These are phyloP conservation scores for Phytopythium mirpurense DNA, from an alignment of 352 stramenopile genomes.

Conservation along the genomic window DNA sequence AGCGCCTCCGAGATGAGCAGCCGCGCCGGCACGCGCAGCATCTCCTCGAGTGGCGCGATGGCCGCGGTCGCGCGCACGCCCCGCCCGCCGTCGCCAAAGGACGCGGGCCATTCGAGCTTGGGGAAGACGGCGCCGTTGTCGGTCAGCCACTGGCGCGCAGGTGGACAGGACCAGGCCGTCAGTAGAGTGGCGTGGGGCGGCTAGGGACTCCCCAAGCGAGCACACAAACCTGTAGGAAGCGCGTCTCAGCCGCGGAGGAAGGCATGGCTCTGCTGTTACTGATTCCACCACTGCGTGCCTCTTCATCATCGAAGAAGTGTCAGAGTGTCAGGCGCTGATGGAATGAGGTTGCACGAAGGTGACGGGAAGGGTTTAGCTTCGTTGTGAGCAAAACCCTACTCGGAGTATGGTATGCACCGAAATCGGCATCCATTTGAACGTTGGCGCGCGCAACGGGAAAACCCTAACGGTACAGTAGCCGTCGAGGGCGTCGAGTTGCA, in stretches of 20 bases:
- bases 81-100: slow-evolving; percentile 39
- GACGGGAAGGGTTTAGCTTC: slow-evolving; percentile 4
- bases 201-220: background rate
- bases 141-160: slow-evolving; percentile 41
- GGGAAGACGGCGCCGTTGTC: slow-evolving; percentile 68
- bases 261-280: slow-evolving; percentile 7
- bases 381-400: slow-evolving; percentile 9
- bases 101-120: slow-evolving; percentile 71
- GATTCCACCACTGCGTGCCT: too few species aligned
- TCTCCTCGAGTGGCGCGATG: slow-evolving; percentile 58
- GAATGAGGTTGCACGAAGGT: background rate
- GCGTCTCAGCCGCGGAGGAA: slow-evolving; percentile 22
- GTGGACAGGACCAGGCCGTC: background rate
- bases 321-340: too few species aligned
- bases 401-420: too few species aligned
- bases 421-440: background rate
- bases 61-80: slow-evolving; percentile 40
- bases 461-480: slow-evolving; percentile 7
- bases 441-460: slow-evolving; percentile 4
- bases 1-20: slow-evolving; percentile 75
- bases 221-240: slow-evolving; percentile 37
- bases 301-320: background rate
- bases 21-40: slow-evolving; percentile 53
- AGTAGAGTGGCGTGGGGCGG: background rate
- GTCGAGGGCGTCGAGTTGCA: slow-evolving; percentile 6